phyloP scores from a whole-genome alignment of 345 rosid species.

The Salix exigua region DNA sequence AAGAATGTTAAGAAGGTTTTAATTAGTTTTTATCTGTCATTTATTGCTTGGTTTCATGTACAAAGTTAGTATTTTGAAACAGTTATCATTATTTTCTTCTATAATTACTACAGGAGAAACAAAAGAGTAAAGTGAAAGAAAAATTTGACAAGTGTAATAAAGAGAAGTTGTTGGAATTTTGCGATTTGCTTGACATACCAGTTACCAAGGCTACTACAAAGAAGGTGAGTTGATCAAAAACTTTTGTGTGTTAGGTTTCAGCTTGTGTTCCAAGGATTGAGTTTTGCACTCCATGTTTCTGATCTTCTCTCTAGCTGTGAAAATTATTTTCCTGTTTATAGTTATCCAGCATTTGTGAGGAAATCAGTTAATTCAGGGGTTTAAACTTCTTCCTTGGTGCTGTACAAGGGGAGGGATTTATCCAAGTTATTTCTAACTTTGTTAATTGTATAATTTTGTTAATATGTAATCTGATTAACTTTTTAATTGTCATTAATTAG shows the following conservation, averaged over 20 bases:
- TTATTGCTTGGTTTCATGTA: background rate
- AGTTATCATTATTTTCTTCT: background rate
- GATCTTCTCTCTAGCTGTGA: background rate
- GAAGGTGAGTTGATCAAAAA: constrained; percentile 52
- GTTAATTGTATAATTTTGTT: background rate
- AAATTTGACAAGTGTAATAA: constrained; percentile 81
- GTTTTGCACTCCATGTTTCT: background rate
- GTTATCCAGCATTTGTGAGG: background rate
- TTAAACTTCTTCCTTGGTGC: background rate
- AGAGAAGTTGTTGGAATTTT: constrained; percentile 75
- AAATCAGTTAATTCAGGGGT: background rate
- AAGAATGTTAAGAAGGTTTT: background rate
- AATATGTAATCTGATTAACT: background rate
- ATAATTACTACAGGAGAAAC: constrained; percentile 62
- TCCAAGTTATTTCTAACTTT: background rate
- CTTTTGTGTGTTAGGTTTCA: background rate
- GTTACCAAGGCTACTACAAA: constrained; percentile 53
- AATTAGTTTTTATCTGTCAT: background rate
- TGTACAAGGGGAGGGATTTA: background rate
- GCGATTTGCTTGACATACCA: constrained; percentile 79
- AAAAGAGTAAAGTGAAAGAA: constrained; percentile 64
- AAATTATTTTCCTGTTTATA: background rate
- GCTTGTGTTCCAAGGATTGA: background rate
- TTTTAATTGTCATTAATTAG: background rate
- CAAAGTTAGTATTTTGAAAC: background rate